Conservation (phyloP, 495 filamentous ascomycete species). For the Penicillium maclennaniae region DNA sequence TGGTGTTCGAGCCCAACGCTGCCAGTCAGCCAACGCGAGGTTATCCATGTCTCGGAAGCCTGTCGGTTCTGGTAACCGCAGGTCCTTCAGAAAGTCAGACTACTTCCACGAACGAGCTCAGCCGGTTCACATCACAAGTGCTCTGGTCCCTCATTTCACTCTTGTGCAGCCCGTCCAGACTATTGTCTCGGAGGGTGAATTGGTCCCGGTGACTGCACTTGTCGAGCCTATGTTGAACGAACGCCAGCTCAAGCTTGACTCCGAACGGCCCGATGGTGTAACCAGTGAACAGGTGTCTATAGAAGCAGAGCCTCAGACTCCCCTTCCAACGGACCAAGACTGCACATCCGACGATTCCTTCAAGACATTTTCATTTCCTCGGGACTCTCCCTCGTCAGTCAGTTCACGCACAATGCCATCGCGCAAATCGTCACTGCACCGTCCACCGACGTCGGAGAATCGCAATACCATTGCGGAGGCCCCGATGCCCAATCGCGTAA, state of each 20-base stretch:
- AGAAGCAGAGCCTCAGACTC: constrained; percentile 8
- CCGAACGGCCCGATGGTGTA: neutral
- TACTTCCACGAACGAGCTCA: constrained; percentile 20
- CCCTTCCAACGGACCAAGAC: neutral
- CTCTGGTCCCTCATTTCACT: constrained; percentile 44
- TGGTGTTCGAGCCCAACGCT: constrained; percentile 21
- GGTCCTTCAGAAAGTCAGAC: constrained; percentile 30
- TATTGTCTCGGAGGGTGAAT: constrained; percentile 9
- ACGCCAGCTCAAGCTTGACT: constrained; percentile 8
- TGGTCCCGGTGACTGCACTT: constrained; percentile 7
- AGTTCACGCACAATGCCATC: constrained; percentile 24
- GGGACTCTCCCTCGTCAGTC: constrained; percentile 13
- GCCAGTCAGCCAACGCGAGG: constrained; percentile 19
- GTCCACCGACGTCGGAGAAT: constrained; percentile 23
- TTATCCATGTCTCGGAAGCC: constrained; percentile 39
- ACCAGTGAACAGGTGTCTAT: neutral
- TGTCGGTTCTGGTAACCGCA: constrained; percentile 34
- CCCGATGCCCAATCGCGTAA: constrained; percentile 27
- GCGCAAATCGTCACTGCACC: constrained; percentile 15
- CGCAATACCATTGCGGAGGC: constrained; percentile 14
- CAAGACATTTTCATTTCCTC: constrained; percentile 2
- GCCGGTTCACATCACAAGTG: constrained; percentile 18
- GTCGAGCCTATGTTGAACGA: constrained; percentile 13
- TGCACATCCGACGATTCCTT: neutral
- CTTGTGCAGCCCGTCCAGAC: constrained; percentile 16